A percentile compares a stretch with the other conserved stretches of the same genome.
phyloP scores from a whole-genome alignment of 495 filamentous ascomycete species.

The Barbatosphaeria neglecta region DNA sequence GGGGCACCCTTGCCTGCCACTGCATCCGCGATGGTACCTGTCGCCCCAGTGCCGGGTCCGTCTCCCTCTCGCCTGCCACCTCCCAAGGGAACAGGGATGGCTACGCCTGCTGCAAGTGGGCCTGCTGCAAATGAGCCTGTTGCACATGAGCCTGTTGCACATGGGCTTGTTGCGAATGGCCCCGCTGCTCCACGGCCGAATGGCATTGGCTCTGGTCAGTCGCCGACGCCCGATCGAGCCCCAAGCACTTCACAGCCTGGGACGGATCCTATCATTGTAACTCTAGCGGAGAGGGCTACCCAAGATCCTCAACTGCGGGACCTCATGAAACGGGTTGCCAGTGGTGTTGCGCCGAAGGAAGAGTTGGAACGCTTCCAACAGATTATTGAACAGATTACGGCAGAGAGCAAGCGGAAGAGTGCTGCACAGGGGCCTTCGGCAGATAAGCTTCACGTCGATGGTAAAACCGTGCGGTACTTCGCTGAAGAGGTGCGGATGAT shows the following conservation, averaged over 20 bases:
- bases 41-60: not conserved
- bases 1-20: not conserved
- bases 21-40: not conserved
- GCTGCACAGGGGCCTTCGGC: slow-evolving; percentile 27
- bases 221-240: slow-evolving; percentile 8
- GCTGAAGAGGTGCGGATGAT: slow-evolving; percentile 37
- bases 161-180: too few relatives aligned
- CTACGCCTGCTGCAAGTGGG: not conserved
- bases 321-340: slow-evolving; percentile 92
- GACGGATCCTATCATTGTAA: slow-evolving; percentile 90
- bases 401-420: slow-evolving; percentile 32
- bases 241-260: slow-evolving; percentile 23
- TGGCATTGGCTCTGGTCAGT: slow-evolving; percentile 2
- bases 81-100: not conserved
- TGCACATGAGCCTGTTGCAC: too few relatives aligned
- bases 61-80: not conserved
- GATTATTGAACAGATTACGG: slow-evolving; percentile 84
- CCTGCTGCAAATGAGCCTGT: too few relatives aligned
- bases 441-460: slow-evolving; percentile 31
- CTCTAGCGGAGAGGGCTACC: slow-evolving; percentile 76
- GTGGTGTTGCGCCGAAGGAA: slow-evolving; percentile 65
- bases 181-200: not conserved
- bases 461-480: slow-evolving; percentile 32
- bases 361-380: slow-evolving; percentile 82
- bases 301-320: slow-evolving; percentile 79